Percentiles rank a stretch among this genome's conserved stretches.
Conservation (phyloP, 2,329 filamentous ascomycete species). For the Grosmannia huntii region DNA sequence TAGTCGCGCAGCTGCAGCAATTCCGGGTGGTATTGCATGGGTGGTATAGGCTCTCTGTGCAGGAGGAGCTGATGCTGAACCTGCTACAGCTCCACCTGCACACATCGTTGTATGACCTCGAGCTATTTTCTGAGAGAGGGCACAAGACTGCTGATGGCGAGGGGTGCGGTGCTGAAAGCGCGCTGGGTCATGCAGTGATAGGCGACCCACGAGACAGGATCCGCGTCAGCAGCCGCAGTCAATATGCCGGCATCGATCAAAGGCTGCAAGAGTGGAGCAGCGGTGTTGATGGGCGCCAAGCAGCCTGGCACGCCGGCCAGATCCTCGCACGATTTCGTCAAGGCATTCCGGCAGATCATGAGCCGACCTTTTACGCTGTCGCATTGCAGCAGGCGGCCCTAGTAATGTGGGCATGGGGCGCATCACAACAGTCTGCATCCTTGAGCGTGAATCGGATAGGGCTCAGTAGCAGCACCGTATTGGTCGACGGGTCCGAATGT, state of each 20-base stretch:
- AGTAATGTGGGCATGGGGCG: slow-evolving; percentile 56
- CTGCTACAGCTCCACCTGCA: slow-evolving; percentile 51
- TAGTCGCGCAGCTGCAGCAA: slow-evolving; percentile 41
- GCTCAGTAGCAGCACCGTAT: slow-evolving; percentile 20
- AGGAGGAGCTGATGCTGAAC: slow-evolving; percentile 34
- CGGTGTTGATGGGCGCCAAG: slow-evolving; percentile 26
- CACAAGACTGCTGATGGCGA: not conserved
- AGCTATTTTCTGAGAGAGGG: slow-evolving; percentile 53
- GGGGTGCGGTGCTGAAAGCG: not conserved
- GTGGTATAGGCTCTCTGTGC: slow-evolving; percentile 28
- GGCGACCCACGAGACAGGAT: not conserved
- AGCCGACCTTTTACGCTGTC: slow-evolving; percentile 55
- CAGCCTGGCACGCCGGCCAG: slow-evolving; percentile 1
- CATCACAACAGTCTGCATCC: slow-evolving; percentile 33
- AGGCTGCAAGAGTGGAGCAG: slow-evolving; percentile 35
- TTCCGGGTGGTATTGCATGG: slow-evolving; percentile 30
- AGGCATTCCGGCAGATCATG: slow-evolving; percentile 21
- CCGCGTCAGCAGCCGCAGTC: not conserved
- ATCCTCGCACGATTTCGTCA: slow-evolving; percentile 18
- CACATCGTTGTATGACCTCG: slow-evolving; percentile 50
- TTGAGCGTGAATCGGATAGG: slow-evolving; percentile 9
- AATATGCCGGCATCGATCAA: not conserved
- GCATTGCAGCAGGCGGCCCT: slow-evolving; percentile 55
- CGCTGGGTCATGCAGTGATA: not conserved
- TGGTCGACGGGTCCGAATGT: slow-evolving; percentile 44